Percentiles rank a stretch among this genome's conserved stretches.
Conservation (phyloP, 2,329 filamentous ascomycete species). For the Cladophialophora psammophila region DNA sequence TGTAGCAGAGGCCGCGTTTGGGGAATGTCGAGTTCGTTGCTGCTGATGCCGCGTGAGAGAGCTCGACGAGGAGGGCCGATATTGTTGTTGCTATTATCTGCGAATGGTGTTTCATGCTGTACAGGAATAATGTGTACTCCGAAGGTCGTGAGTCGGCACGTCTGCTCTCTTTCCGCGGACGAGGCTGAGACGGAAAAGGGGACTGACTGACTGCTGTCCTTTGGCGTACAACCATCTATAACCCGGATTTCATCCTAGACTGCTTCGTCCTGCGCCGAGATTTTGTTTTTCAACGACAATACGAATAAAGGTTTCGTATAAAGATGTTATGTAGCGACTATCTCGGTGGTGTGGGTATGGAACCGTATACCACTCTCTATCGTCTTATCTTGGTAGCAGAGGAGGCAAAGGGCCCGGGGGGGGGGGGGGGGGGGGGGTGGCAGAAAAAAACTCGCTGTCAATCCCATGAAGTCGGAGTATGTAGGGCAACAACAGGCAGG, state of each 20-base stretch:
- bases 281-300: too few relatives aligned
- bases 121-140: too few relatives aligned
- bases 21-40: constrained; percentile 37
- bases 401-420: too few relatives aligned
- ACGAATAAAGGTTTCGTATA: too few relatives aligned
- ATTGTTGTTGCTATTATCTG: neutral
- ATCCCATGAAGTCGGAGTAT: too few relatives aligned
- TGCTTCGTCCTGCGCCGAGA: neutral
- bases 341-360: neutral
- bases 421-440: too few relatives aligned
- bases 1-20: constrained; percentile 78
- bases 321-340: neutral
- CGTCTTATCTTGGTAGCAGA: too few relatives aligned
- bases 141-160: too few relatives aligned
- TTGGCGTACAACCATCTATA: too few relatives aligned
- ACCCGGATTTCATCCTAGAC: neutral
- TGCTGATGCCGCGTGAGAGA: neutral
- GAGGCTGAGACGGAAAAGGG: neutral
- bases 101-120: constrained; percentile 6
- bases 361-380: too few relatives aligned
- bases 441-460: too few relatives aligned
- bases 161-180: neutral
- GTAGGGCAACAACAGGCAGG: too few relatives aligned
- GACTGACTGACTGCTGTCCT: neutral
- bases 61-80: neutral